Percentiles rank a stretch among this genome's conserved stretches.
Conservation (phyloP, 2,329 filamentous ascomycete genomes). For the Hortaea werneckii region DNA sequence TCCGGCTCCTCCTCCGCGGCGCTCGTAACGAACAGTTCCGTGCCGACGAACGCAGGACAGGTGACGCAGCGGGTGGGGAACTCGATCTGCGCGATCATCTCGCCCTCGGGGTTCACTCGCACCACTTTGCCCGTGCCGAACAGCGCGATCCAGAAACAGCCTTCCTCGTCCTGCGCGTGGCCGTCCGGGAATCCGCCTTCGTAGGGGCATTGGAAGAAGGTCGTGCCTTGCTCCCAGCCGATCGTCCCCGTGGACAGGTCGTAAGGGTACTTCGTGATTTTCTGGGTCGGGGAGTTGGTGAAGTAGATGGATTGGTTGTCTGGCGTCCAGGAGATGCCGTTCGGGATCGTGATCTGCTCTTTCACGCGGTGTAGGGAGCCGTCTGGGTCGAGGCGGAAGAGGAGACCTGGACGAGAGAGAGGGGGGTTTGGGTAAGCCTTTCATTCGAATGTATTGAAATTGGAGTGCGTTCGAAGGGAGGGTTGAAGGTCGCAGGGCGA, state of each 20-base stretch:
- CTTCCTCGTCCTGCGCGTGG: conserved; percentile 71
- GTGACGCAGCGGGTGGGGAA: conserved; percentile 72
- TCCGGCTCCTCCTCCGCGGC: conserved; percentile 60
- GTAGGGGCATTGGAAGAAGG: conserved; percentile 60
- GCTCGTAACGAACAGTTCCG: conserved; percentile 67
- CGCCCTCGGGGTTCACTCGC: conserved; percentile 58
- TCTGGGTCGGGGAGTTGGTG: conserved; percentile 63
- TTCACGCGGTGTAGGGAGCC: conserved; percentile 44
- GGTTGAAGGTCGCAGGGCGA: no score
- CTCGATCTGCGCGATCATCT: conserved; percentile 62
- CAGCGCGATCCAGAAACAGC: conserved; percentile 82
- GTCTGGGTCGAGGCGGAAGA: conserved; percentile 61
- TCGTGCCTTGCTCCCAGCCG: conserved; percentile 54
- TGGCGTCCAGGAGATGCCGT: conserved; percentile 71
- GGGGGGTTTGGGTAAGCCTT: no score
- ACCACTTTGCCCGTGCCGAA: conserved; percentile 69
- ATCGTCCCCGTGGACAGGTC: conserved; percentile 52
- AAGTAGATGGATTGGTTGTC: conserved; percentile 69
- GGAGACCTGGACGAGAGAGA: no score
- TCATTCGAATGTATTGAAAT: no score
- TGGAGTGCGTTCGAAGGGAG: no score
- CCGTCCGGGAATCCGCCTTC: conserved; percentile 66
- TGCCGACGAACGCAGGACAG: conserved; percentile 69
- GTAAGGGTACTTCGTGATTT: conserved; percentile 69
- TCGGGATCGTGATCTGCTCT: conserved; percentile 60